A percentile compares a stretch with the other conserved stretches of the same genome.
These are phyloP conservation scores for Paraphaeosphaeria sporulosa DNA, from an alignment of 2,329 filamentous ascomycete species.

Conservation along the genomic window DNA sequence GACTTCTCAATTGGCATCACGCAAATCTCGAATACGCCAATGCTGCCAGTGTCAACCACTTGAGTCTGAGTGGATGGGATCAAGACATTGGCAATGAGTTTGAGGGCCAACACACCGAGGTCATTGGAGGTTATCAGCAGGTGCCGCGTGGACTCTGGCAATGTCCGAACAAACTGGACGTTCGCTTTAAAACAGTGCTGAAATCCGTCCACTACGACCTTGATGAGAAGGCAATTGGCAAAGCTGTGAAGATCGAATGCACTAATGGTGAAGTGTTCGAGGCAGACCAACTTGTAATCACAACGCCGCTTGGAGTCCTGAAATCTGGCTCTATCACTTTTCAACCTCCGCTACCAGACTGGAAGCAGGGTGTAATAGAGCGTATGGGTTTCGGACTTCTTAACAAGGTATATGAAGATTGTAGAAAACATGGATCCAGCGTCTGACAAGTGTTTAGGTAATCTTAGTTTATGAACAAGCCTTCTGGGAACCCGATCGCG, in stretches of 20 bases:
- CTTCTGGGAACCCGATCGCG: conserved; percentile 89
- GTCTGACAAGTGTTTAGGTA: conserved; percentile 55
- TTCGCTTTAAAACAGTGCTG: conserved; percentile 77
- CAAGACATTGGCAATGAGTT: conserved; percentile 98
- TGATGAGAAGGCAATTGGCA: conserved; percentile 25
- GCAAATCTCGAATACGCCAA: conserved; percentile 99
- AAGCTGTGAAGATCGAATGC: conserved; percentile 61
- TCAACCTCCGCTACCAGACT: conserved; percentile 84
- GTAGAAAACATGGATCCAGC: background rate
- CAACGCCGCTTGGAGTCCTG: conserved; percentile 87
- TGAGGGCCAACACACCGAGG: conserved; percentile 91
- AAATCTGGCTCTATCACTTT: conserved; percentile 86
- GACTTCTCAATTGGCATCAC: conserved; percentile 96
- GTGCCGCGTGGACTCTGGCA: conserved; percentile 86
- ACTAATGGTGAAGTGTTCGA: conserved; percentile 78
- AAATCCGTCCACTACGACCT: conserved; percentile 71
- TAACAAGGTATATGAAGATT: conserved; percentile 71
- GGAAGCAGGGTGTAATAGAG: conserved; percentile 81
- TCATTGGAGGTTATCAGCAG: conserved; percentile 92
- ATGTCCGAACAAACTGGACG: conserved; percentile 77
- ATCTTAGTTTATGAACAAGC: conserved; percentile 86
- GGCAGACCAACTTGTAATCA: conserved; percentile 91
- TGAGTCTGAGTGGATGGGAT: conserved; percentile 93
- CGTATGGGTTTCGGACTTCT: conserved; percentile 91
- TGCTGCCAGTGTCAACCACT: conserved; percentile 82